Conservation (phyloP, 176 grass and related monocot genomes). For the Alloteropsis semialata region DNA sequence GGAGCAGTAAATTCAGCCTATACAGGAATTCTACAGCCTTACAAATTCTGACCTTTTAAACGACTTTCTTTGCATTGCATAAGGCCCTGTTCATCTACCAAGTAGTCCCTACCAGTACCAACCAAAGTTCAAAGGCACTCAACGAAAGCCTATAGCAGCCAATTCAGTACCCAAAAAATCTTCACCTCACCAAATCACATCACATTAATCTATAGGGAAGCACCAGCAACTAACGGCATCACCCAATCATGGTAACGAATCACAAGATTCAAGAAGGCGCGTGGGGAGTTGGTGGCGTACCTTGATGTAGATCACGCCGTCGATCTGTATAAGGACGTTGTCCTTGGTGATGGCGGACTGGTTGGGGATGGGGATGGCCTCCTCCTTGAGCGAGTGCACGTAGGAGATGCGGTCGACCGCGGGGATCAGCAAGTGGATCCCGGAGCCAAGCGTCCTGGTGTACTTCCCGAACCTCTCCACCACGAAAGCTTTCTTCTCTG, state of each 20-base stretch:
- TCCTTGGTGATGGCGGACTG: slow-evolving; percentile 97
- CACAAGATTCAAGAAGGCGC: neutral
- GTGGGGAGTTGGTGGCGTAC: slow-evolving; percentile 1
- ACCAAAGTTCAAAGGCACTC: no score
- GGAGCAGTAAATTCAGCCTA: no score
- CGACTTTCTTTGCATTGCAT: no score
- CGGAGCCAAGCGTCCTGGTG: slow-evolving; percentile 71
- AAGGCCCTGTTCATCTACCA: no score
- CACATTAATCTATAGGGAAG: neutral
- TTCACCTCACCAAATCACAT: no score
- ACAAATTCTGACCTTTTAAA: no score
- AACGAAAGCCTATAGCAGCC: no score
- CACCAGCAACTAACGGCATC: neutral
- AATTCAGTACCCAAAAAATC: no score
- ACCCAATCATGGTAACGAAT: neutral
- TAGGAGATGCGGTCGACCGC: slow-evolving; percentile 82
- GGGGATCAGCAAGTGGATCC: slow-evolving; percentile 82
- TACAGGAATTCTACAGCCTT: no score
- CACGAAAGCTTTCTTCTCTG: slow-evolving; percentile 91
- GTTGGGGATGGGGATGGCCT: slow-evolving; percentile 92
- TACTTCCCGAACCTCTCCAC: slow-evolving; percentile 91
- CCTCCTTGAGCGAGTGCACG: slow-evolving; percentile 97
- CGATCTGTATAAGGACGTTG: slow-evolving; percentile 92
- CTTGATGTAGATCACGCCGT: slow-evolving; percentile 93
- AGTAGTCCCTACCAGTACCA: no score